Percentiles rank a stretch among this genome's conserved stretches.
Evolutionary conservation across 192 early-diverging fungal species (phyloP).

Genomic region (Umbelopsis sp.): DNA sequence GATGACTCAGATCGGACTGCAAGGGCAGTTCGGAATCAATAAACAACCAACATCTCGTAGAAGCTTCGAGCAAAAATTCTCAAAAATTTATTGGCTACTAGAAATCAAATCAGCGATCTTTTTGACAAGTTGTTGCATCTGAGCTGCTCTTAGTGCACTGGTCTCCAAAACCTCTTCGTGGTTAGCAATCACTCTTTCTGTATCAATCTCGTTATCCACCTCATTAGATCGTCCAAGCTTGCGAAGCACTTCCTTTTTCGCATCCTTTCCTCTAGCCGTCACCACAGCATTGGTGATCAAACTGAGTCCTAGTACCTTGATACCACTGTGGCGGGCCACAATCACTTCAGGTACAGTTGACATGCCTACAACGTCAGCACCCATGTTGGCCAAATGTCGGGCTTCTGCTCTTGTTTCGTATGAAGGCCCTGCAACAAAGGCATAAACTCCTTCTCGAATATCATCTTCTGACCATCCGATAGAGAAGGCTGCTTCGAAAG

Average conservation of each 20-base stretch:
- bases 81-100: constrained; percentile 3
- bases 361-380: constrained; percentile 88
- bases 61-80: constrained; percentile 8
- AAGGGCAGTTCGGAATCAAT: neutral
- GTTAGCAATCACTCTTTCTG: constrained; percentile 50
- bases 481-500: constrained; percentile 61
- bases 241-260: constrained; percentile 34
- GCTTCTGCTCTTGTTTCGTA: constrained; percentile 89
- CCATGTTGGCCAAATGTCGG: constrained; percentile 63
- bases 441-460: constrained; percentile 82
- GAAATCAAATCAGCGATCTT: constrained; percentile 45
- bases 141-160: constrained; percentile 48
- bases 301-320: constrained; percentile 77
- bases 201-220: constrained; percentile 33
- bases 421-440: constrained; percentile 87
- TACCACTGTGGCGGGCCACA: constrained; percentile 81
- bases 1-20: constrained; percentile 8
- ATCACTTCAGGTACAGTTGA: constrained; percentile 88
- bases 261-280: constrained; percentile 39
- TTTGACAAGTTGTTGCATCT: constrained; percentile 58
- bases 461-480: constrained; percentile 44
- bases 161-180: constrained; percentile 76
- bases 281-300: constrained; percentile 79
- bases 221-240: constrained; percentile 26
- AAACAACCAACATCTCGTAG: neutral